Evolutionary conservation across 257 asterid genomes (phyloP).

Genomic region (Mentha longifolia): DNA sequence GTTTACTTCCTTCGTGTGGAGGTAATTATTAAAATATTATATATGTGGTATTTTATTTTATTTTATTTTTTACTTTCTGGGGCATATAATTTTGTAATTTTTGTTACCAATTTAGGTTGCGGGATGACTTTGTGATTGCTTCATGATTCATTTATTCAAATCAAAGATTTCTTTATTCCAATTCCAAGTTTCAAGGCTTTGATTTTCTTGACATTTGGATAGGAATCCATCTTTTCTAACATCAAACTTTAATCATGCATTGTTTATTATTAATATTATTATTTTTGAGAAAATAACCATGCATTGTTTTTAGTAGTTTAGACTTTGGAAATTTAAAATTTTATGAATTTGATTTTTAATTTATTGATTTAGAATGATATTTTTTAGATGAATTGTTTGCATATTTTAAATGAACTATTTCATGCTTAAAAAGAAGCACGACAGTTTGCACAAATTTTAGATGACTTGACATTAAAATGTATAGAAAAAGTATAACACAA

Average conservation of each 20-base stretch:
- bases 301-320: no score
- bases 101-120: background rate
- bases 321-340: background rate
- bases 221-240: background rate
- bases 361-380: background rate
- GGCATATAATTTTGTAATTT: background rate
- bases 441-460: no score
- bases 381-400: background rate
- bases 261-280: background rate
- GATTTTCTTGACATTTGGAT: constrained; percentile 3
- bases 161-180: constrained; percentile 20
- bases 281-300: background rate
- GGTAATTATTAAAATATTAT: background rate
- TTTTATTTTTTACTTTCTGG: background rate
- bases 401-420: no score
- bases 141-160: constrained; percentile 11
- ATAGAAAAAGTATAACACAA: no score
- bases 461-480: no score
- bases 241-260: background rate
- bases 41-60: background rate
- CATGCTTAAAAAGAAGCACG: no score
- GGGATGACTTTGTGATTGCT: background rate
- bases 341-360: background rate
- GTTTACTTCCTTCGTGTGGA: constrained; percentile 11
- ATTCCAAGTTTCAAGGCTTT: constrained; percentile 27